Evolutionary conservation across 2,329 filamentous ascomycete genomes (phyloP), one percentile per base, ranked within the genome.

Genomic region (Diplodia corticola): DNA sequence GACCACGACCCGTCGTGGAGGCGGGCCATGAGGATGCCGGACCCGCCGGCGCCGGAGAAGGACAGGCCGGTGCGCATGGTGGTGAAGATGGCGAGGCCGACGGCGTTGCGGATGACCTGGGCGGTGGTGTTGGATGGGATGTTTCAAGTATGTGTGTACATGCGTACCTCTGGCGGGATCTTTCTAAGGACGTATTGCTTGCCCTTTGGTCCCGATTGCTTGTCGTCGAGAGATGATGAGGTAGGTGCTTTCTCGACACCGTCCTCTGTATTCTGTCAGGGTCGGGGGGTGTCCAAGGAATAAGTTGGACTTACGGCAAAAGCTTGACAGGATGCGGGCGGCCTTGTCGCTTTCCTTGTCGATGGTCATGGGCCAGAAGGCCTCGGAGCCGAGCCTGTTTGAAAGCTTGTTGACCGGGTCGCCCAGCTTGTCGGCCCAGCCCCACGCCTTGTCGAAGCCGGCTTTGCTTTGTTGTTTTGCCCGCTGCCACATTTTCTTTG

Each of bases 31-130:
- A 98, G 83, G 46, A 98, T 86, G 61, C 94, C 94, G 66, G 91
- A 93, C 33, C 94, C 94, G 30, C 93, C 93, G 17, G 93, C 93
- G 51, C 94, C 94, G 51, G 91, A 94, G 71, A 96, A 84, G 91
- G 93, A 97, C 35, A 97, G 81, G 12, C 94, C 94, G 13, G 92
- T 94, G 67, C 94, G 89, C 92, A 97, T 96, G 30, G 92, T 96
- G 0, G 93, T 97, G 80, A 97, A 97, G 71, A 98, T 91, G 64
- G 92, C 93, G 66, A 98, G 85, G 12, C 92, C 94, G 70, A 94
- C 92, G 33, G 93, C 93, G 79, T 95, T 91, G 74, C 91, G 88
- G 71, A 98, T 92, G 65, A 97, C 92, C 13, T 30, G 12, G 22
- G 20, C 53, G 22, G n/a, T n/a, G n/a, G n/a, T n/a, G n/a, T n/a